Conservation (phyloP, 331 rosid genomes). For the Telfairia occidentalis region DNA sequence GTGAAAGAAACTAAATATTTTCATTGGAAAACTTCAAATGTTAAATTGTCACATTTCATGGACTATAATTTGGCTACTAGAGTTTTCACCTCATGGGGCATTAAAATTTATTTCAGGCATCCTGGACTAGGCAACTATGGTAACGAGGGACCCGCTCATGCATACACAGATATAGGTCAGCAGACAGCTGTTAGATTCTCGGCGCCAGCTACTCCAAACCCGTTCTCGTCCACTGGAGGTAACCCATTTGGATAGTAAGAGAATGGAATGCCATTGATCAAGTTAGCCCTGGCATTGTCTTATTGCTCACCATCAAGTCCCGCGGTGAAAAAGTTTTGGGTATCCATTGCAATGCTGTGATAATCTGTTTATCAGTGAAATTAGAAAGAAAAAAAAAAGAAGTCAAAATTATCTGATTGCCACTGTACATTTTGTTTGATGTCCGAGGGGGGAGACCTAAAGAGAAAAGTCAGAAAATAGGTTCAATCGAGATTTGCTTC, state of each 20-base stretch:
- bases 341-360: constrained; percentile 19
- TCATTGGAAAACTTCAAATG: background rate
- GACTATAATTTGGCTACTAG: background rate
- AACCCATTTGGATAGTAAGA: constrained; percentile 74
- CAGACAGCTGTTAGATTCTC: constrained; percentile 43
- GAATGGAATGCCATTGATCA: constrained; percentile 6
- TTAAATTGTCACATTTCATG: background rate
- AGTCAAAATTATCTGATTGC: constrained; percentile 27
- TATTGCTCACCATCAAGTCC: constrained; percentile 33
- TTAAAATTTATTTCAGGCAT: constrained; percentile 30
- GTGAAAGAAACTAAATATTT: background rate
- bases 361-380: constrained; percentile 18
- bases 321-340: constrained; percentile 44
- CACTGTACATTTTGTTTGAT: constrained; percentile 42
- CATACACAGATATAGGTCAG: constrained; percentile 45
- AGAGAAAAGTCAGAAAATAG: constrained; percentile 14
- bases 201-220: constrained; percentile 38
- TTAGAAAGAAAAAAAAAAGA: constrained; percentile 7
- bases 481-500: background rate
- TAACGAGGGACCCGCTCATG: constrained; percentile 32
- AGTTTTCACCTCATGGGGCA: background rate
- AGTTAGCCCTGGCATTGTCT: constrained; percentile 32
- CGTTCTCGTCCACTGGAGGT: constrained; percentile 50
- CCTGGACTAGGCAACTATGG: constrained; percentile 35
- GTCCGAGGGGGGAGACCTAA: constrained; percentile 20